Conservation (phyloP, 257 asterid species). For the Galeopsis tetrahit region DNA sequence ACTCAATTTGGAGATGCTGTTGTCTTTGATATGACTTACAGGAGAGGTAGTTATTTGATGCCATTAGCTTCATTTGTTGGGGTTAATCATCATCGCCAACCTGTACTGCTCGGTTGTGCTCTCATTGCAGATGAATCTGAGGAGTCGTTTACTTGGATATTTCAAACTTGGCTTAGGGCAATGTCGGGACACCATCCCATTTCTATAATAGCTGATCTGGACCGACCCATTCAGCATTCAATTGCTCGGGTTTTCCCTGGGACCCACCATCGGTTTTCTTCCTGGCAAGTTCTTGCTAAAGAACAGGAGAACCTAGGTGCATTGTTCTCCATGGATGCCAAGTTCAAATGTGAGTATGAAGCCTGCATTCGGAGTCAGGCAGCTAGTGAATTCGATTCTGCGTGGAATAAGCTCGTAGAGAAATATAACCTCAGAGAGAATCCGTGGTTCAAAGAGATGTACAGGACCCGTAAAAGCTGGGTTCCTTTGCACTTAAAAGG, state of each 20-base stretch:
- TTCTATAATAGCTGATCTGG: constrained; percentile 88
- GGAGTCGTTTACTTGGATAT: constrained; percentile 90
- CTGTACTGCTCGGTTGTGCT: constrained; percentile 95
- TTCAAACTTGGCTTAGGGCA: constrained; percentile 78
- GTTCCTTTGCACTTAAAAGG: constrained; percentile 71
- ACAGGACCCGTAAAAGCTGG: constrained; percentile 80
- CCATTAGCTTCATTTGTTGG: constrained; percentile 92
- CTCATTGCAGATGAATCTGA: constrained; percentile 86
- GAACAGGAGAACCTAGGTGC: constrained; percentile 76
- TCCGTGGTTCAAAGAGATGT: constrained; percentile 83
- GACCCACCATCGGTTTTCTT: constrained; percentile 80
- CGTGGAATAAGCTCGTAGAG: constrained; percentile 77
- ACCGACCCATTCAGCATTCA: constrained; percentile 63
- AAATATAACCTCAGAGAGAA: constrained; percentile 69
- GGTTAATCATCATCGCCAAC: constrained; percentile 88
- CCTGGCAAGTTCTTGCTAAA: constrained; percentile 72
- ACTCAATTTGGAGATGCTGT: constrained; percentile 88
- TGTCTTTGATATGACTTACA: constrained; percentile 78
- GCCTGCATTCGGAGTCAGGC: constrained; percentile 81
- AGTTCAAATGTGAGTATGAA: constrained; percentile 84
- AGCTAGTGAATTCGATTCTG: constrained; percentile 74
- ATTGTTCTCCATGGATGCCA: constrained; percentile 64
- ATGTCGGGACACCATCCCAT: constrained; percentile 78
- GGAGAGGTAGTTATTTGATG: constrained; percentile 59
- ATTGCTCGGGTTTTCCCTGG: constrained; percentile 75